Conservation (phyloP, 768 basidiomycete species). For the Auriscalpium orientale region DNA sequence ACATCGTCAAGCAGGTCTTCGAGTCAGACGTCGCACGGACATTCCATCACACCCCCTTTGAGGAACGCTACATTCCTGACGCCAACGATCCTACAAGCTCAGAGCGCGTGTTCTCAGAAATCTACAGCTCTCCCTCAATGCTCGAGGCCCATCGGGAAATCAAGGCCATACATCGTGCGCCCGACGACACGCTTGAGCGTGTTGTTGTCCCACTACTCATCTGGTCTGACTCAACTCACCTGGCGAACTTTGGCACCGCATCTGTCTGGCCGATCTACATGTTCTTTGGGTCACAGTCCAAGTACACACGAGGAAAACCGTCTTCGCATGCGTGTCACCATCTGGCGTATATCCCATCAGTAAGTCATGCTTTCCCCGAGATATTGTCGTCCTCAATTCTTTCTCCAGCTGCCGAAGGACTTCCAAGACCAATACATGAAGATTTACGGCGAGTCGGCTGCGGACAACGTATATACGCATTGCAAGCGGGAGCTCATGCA, state of each 20-base stretch:
- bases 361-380: conserved; percentile 13
- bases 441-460: background rate
- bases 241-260: conserved; percentile 24
- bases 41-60: background rate
- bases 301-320: conserved; percentile 27
- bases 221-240: conserved; percentile 23
- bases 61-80: background rate
- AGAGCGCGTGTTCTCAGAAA: background rate
- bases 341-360: conserved; percentile 35
- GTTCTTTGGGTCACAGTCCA: conserved; percentile 33
- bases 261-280: conserved; percentile 33
- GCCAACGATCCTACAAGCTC: background rate
- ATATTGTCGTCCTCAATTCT: background rate
- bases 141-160: background rate
- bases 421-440: conserved; percentile 23
- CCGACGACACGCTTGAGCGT: background rate
- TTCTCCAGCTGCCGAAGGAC: conserved; percentile 24
- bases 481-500: conserved; percentile 25
- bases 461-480: conserved; percentile 18
- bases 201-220: background rate
- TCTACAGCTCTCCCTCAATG: background rate
- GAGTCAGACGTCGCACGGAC: conserved; percentile 6
- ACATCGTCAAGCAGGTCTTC: background rate
- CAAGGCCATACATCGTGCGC: background rate
- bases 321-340: conserved; percentile 30